Percentiles rank a stretch among this genome's conserved stretches.
Evolutionary conservation across 257 asterid genomes (phyloP).

Genomic region (Apocynum venetum): DNA sequence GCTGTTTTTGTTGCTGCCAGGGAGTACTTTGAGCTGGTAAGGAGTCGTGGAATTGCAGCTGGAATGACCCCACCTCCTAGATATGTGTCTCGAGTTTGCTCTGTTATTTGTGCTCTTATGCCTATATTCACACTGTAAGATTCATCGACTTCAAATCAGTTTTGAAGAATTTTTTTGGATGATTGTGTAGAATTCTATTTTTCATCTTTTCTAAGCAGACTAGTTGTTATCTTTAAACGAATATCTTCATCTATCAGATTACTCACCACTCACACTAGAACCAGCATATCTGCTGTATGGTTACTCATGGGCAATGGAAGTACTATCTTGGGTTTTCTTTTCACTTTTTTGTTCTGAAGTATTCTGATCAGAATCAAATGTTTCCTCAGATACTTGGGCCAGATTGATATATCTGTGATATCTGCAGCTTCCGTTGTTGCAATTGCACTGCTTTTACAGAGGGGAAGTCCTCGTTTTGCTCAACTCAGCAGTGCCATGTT

Average conservation of each 20-base stretch:
- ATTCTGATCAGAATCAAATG: conserved; percentile 7
- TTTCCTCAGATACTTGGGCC: conserved; percentile 71
- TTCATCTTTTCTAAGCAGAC: not conserved
- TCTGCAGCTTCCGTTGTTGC: conserved; percentile 90
- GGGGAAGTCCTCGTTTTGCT: conserved; percentile 88
- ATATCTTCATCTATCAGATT: not conserved
- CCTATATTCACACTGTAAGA: conserved; percentile 93
- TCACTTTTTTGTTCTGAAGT: not conserved
- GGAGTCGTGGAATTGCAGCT: conserved; percentile 89
- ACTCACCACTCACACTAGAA: not conserved
- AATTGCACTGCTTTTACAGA: conserved; percentile 70
- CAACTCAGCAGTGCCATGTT: conserved; percentile 94
- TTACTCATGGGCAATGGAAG: not conserved
- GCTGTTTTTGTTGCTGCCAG: conserved; percentile 75
- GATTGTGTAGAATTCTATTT: not conserved
- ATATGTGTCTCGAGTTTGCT: conserved; percentile 80
- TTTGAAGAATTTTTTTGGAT: not conserved
- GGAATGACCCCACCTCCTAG: conserved; percentile 99
- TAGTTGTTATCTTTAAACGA: not conserved
- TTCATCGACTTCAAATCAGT: conserved; percentile 12
- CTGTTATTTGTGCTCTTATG: conserved; percentile 75
- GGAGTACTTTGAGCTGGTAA: conserved; percentile 93
- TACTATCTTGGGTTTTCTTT: conserved; percentile 1
- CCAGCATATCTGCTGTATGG: not conserved
- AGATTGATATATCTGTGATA: conserved; percentile 84